phyloP scores from a whole-genome alignment of 768 basidiomycete genomes.

The Xerocomus brunneocitrinus region DNA sequence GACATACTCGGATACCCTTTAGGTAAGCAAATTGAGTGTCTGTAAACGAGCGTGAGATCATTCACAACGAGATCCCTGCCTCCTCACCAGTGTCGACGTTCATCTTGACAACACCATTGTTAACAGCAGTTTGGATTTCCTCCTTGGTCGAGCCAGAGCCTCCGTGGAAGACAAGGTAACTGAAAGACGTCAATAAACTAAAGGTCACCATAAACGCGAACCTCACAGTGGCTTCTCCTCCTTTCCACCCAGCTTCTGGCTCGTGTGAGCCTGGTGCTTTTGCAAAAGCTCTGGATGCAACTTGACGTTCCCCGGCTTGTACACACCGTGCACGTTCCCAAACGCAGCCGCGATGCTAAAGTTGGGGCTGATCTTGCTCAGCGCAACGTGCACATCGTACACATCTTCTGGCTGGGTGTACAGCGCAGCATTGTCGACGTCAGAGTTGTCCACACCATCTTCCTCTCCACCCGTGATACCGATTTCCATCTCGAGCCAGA shows the following conservation, averaged over 20 bases:
- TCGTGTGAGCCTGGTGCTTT: slow-evolving; percentile 82
- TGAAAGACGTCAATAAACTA: slow-evolving; percentile 23
- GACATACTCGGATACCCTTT: slow-evolving; percentile 66
- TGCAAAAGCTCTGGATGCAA: slow-evolving; percentile 87
- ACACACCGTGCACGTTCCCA: slow-evolving; percentile 98
- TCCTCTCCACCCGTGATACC: slow-evolving; percentile 99
- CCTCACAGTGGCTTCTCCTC: slow-evolving; percentile 77
- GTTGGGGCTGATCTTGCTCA: slow-evolving; percentile 80
- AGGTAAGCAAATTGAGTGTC: slow-evolving; percentile 94
- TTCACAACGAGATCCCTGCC: background rate
- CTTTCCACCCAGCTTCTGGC: slow-evolving; percentile 59
- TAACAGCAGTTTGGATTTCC: slow-evolving; percentile 90
- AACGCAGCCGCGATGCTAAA: slow-evolving; percentile 98
- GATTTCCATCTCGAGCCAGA: slow-evolving; percentile 99
- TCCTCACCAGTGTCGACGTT: slow-evolving; percentile 83
- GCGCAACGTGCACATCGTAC: slow-evolving; percentile 83
- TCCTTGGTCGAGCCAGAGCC: slow-evolving; percentile 96
- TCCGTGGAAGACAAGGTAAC: slow-evolving; percentile 99
- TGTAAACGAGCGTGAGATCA: slow-evolving; percentile 11
- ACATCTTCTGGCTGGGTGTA: slow-evolving; percentile 99
- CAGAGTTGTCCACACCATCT: slow-evolving; percentile 98
- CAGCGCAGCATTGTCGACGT: slow-evolving; percentile 85
- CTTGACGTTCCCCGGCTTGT: slow-evolving; percentile 97
- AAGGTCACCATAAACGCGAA: background rate
- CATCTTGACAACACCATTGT: slow-evolving; percentile 97